Evolutionary conservation across 192 early-diverging fungal genomes (phyloP), one percentile per base, ranked within the genome.

Genomic region (Obelidium mucronatum): DNA sequence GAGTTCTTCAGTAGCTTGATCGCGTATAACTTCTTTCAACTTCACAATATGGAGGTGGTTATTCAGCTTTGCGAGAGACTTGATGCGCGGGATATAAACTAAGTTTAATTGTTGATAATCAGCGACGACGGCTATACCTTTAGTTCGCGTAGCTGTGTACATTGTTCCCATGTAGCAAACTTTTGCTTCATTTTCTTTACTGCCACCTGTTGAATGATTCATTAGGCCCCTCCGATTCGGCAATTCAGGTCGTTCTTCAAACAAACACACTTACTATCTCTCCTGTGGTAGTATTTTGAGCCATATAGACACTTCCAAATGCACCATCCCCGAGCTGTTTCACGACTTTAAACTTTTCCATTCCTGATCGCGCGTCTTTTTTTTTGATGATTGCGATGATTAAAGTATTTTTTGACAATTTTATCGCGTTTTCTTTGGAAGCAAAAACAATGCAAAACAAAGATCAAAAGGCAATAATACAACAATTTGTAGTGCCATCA

Each of bases 151-250:
- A 94, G 82, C 30, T 91, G 84, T 30, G 87, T 80, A 51, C 90
- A 91, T 74, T 94, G 91, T 28, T 89, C 84, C 82, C 88, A 91
- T 2, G 85, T 85, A 39, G 82, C 81, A 73, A 88, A 93, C 58
- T 92, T 93, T 77, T 93, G 89, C 73, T 96, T 96, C 94, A 96
- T 95, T 56, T 88, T 89, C 79, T 96, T 96, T 60, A 96, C 89
- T 2, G 94, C 94, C 6, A 96, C 94, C 26, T 26, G 58, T 54
- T 22, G 28, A 4, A 35, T 28, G 74, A 61, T n/a, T n/a, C n/a
- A n/a, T n/a, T n/a, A n/a, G n/a, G n/a, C n/a, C n/a, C n/a, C n/a
- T n/a, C n/a, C n/a, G n/a, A n/a, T n/a, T 83, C 31, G 62, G 17
- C 0, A 8, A 22, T 22, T 6, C 1, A 31, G 8, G 19, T n/a